Evolutionary conservation across 441 rosid species (phyloP), one percentile per base, ranked within the genome.

Genomic region (Viola pubescens): DNA sequence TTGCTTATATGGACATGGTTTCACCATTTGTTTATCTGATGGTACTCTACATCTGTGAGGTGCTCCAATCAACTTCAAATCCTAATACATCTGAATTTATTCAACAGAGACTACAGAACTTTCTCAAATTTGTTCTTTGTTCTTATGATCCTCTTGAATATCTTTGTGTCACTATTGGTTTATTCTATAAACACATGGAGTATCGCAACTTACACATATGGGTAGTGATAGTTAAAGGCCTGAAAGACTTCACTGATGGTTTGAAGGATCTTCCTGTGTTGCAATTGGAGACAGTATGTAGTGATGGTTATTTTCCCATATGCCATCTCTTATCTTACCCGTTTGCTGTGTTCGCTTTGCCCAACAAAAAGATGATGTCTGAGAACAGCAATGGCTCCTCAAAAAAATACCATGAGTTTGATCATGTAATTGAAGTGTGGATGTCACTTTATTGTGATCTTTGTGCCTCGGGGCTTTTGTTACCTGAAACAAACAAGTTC

Each of bases 301-400:
- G 52, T 14, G 40, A 44, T 5, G 58, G 63, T 59, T 61, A 49
- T 70, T 52, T 12, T 56, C 58, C 67, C 39, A 9, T 79, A 13
- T 62, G 60, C 73, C 75, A 70, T 55, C 65, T 84, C 57, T 69
- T 84, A 42, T 54, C 75, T 37, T 81, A 76, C 50, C 89, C 89
- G 52, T 73, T 81, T 67, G 56, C 61, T 58, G 59, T 63, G 48
- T 76, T 64, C 65, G 68, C 70, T 68, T 5, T 37, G 48, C 48
- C 40, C 61, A 7, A 51, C 43, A 69, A 41, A 67, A 62, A 48
- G 16, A 48, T 48, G 44, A 12, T 39, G 34, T 38, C 51, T 5
- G 50, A 40, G 54, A 37, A 63, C 47, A 56, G 50, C 42, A 39
- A 54, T 54, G 56, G 56, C 44, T 58, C 76, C 64, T 68, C 26